phyloP scores from a whole-genome alignment of 805 yeast genomes.

The Vanderwaltozyma polyspora region DNA sequence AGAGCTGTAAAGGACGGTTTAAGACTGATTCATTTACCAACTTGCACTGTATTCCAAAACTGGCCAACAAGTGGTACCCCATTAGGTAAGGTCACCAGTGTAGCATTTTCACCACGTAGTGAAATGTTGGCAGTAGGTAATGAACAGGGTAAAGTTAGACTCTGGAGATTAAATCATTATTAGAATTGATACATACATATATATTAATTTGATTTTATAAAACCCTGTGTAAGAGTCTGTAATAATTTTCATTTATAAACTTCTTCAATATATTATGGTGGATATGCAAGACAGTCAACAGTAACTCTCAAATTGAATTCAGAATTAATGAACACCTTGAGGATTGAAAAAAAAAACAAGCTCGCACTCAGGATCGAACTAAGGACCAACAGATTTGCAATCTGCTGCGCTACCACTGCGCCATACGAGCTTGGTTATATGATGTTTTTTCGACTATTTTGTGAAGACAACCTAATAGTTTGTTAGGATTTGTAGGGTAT shows the following conservation, averaged over 20 bases:
- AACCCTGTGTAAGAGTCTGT: no score
- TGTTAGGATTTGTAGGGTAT: no score
- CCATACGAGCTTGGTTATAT: conserved; percentile 76
- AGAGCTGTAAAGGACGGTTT: conserved; percentile 78
- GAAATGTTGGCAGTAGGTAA: conserved; percentile 85
- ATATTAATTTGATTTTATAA: no score
- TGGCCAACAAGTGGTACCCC: conserved; percentile 99
- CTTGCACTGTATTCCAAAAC: conserved; percentile 75
- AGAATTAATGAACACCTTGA: no score
- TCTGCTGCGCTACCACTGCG: conserved; percentile 99
- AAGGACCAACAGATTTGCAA: conserved; percentile 98
- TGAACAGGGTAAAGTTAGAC: conserved; percentile 78
- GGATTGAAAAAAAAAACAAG: conserved; percentile 37
- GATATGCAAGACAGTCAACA: no score
- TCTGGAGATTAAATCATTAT: conserved; percentile 84
- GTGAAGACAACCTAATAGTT: no score
- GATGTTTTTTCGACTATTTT: no score
- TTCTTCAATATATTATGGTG: no score
- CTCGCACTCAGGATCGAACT: conserved; percentile 93
- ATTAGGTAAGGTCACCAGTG: conserved; percentile 80
- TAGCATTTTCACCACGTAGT: conserved; percentile 65
- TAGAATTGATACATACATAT: no score
- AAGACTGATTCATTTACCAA: conserved; percentile 76
- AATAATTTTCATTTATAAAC: no score
- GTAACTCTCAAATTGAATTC: no score